Conservation (phyloP, 169 alveolate species). For the Eimeria praecox region DNA sequence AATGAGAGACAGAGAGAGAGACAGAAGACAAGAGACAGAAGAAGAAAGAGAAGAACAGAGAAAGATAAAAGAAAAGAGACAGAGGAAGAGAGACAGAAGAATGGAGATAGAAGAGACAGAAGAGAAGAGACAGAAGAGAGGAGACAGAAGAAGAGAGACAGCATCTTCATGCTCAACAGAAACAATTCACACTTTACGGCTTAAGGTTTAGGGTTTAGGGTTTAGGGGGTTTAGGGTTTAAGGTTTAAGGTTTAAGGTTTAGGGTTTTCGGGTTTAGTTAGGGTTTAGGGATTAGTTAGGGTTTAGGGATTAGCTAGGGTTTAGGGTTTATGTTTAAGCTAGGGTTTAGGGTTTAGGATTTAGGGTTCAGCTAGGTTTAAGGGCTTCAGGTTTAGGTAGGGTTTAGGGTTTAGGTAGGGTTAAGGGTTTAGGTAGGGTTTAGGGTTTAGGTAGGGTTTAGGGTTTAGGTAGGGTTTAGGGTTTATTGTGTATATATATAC, state of each 20-base stretch:
- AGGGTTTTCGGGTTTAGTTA: no score
- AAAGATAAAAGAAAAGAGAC: no score
- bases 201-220: constrained; percentile 8
- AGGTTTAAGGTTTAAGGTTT: neutral
- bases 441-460: constrained; percentile 9
- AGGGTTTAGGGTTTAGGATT: constrained; percentile 1
- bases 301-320: neutral
- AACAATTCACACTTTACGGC: neutral
- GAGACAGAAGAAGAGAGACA: neutral
- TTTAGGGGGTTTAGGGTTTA: neutral
- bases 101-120: no score
- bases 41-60: no score
- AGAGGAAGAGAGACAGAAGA: no score
- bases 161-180: neutral
- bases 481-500: no score
- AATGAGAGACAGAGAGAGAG: no score
- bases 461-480: neutral
- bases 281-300: constrained; percentile 2
- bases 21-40: no score
- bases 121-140: neutral
- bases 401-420: constrained; percentile 19
- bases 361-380: neutral
- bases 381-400: neutral
- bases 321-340: neutral
- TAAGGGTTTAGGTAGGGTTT: neutral